phyloP scores from a whole-genome alignment of 139 green algal genomes.

The Micromonas pusilla region DNA sequence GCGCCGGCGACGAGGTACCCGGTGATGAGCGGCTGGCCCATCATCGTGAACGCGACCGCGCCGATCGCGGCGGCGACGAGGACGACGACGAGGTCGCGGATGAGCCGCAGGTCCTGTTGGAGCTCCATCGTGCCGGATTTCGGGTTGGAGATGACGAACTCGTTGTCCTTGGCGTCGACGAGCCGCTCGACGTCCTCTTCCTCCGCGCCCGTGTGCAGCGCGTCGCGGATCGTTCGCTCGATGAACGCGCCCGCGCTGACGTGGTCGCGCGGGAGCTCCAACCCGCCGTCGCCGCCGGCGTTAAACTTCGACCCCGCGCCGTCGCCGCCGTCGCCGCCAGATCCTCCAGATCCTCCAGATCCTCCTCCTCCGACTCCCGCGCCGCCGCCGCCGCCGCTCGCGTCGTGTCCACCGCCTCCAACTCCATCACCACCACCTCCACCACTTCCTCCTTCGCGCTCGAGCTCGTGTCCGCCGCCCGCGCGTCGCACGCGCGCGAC shows the following conservation, averaged over 20 bases:
- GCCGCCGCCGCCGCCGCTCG: background rate
- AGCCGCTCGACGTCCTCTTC: slow-evolving; percentile 77
- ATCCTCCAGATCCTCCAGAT: background rate
- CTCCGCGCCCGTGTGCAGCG: slow-evolving; percentile 21
- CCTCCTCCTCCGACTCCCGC: background rate
- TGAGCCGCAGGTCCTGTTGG: slow-evolving; percentile 49
- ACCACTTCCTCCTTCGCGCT: background rate
- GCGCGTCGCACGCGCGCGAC: slow-evolving; percentile 5
- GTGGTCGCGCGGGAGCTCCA: too few species aligned
- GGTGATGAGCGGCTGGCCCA: slow-evolving; percentile 78
- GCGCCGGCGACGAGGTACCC: slow-evolving; percentile 92
- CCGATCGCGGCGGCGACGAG: slow-evolving; percentile 48
- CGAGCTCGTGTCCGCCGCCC: background rate
- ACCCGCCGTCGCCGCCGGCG: background rate
- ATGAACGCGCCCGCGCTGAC: too few species aligned
- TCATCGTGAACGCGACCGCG: slow-evolving; percentile 60
- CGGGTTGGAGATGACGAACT: slow-evolving; percentile 92
- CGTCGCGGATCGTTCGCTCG: background rate
- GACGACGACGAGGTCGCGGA: slow-evolving; percentile 20
- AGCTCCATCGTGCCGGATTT: slow-evolving; percentile 65
- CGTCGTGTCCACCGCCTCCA: background rate
- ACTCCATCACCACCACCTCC: background rate
- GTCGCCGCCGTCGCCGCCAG: slow-evolving; percentile 24
- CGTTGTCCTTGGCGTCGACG: slow-evolving; percentile 92
- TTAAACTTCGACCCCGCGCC: slow-evolving; percentile 14